These are phyloP conservation scores for Solanum lycopersicoides DNA, from an alignment of 257 asterid species.

Conservation along the genomic window DNA sequence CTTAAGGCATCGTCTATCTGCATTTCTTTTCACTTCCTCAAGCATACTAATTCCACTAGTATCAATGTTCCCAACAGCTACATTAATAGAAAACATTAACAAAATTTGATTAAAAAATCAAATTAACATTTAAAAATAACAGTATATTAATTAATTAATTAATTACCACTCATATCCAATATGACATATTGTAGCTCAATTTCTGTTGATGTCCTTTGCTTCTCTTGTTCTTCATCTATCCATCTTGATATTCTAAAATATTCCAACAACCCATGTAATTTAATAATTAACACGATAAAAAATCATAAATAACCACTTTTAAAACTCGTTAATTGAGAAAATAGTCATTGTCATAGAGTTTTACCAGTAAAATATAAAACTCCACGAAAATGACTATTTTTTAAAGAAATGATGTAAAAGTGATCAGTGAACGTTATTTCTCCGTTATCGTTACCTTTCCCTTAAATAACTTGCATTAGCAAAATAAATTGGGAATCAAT, in stretches of 20 bases:
- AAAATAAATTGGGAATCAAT: conserved; percentile 56
- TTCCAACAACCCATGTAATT: not conserved
- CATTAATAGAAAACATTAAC: not conserved
- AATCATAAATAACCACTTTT: not conserved
- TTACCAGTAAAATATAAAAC: not conserved
- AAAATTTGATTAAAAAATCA: not conserved
- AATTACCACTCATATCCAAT: conserved; percentile 59
- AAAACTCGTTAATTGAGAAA: no score
- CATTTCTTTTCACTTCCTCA: conserved; percentile 45
- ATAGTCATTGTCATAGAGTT: no score
- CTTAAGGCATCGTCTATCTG: conserved; percentile 45
- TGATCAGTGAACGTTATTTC: not conserved
- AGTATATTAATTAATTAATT: not conserved
- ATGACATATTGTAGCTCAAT: conserved; percentile 44
- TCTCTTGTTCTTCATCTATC: conserved; percentile 67
- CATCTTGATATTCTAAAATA: conserved; percentile 52
- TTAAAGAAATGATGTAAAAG: not conserved
- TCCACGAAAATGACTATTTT: not conserved
- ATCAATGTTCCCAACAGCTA: conserved; percentile 65
- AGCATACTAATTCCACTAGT: conserved; percentile 72
- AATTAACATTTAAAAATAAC: not conserved
- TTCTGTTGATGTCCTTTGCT: conserved; percentile 18
- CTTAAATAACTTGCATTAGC: conserved; percentile 62
- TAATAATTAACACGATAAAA: not conserved
- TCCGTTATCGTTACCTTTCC: conserved; percentile 32